Conservation (phyloP, 2,329 filamentous ascomycete genomes). For the Neopestalotiopsis sp. region DNA sequence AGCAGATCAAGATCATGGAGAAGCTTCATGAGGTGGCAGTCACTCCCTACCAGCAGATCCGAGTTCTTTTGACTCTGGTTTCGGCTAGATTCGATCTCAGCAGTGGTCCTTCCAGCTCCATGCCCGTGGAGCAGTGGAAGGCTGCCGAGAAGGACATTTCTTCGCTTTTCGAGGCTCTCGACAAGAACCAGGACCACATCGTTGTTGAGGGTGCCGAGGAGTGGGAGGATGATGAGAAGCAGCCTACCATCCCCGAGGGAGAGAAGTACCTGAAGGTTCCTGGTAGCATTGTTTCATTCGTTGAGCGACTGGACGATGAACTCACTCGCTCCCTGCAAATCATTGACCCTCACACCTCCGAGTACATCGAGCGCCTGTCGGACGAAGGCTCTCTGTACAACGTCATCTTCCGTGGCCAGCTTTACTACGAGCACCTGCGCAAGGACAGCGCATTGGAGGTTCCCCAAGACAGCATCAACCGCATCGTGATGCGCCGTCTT, state of each 20-base stretch:
- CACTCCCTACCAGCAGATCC: slow-evolving; percentile 92
- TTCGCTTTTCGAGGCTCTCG: slow-evolving; percentile 77
- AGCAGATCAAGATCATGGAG: slow-evolving; percentile 98
- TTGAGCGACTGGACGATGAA: slow-evolving; percentile 96
- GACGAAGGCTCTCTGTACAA: slow-evolving; percentile 93
- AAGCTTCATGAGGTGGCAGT: slow-evolving; percentile 88
- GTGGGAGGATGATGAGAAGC: slow-evolving; percentile 99
- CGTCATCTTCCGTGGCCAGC: slow-evolving; percentile 83
- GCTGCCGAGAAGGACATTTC: slow-evolving; percentile 86
- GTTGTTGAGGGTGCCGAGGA: slow-evolving; percentile 93
- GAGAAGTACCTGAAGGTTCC: slow-evolving; percentile 89
- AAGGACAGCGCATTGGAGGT: slow-evolving; percentile 74
- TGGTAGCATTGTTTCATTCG: slow-evolving; percentile 91
- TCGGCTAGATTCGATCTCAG: slow-evolving; percentile 95
- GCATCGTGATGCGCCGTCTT: slow-evolving; percentile 88
- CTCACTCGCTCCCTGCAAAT: slow-evolving; percentile 95
- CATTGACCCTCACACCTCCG: slow-evolving; percentile 97
- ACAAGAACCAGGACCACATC: slow-evolving; percentile 79
- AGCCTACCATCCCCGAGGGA: slow-evolving; percentile 72
- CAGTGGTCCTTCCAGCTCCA: slow-evolving; percentile 75
- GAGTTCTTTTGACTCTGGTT: slow-evolving; percentile 88
- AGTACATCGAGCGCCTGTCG: slow-evolving; percentile 94
- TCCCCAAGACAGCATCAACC: slow-evolving; percentile 87
- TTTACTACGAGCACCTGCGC: slow-evolving; percentile 86
- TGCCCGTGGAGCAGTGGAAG: slow-evolving; percentile 98